Base-by-base conservation (phyloP, 1,139 yeast genomes). In the Candida dubliniensis region DNA sequence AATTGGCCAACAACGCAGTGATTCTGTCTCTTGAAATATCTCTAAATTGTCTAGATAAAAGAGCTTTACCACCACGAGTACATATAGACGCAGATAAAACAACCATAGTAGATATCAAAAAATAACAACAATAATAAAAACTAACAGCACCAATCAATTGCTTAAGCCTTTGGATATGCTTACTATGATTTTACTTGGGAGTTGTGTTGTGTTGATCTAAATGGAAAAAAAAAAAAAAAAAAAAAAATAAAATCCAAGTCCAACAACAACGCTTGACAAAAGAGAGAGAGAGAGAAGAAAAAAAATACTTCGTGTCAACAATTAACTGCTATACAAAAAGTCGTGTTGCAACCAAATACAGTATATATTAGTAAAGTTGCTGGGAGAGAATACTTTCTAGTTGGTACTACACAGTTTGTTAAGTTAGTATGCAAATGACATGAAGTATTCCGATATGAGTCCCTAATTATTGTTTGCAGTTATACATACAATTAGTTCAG, bases 61-160 rank as follows among this genome's bases (percentile, higher is more conserved):
- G 80, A 32, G 97, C 91, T 60, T 90, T 93, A 48, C 99, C 99
- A 47, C 95, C 88, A 58, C 95, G 87, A 41, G 97, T 87, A 66
- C 97, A 89, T 57, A 93, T 87, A 41, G 97, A 87, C 46, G 97
- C 97, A 45, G 99, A 96, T 64, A 93, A 77, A 44, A 93, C 76
- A 55, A 64, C 70, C 71, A 67, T 66, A 24, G 14, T 38, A 10
- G 15, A 35, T 13, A 18, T 18, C 23, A 18, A 5, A 18, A 4
- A 18, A 18, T 18, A 18, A 18, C 3, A 18, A 18, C 5, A 4
- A 18, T 18, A 18, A 18, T 18, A 18, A 18, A 18, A 18, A 18
- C 23, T 18, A 18, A 18, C 23, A 18, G 5, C 23, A 18, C 23
- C 23, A 18, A 18, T 18, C 23, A 18, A 18, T 18, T 18, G 23